Evolutionary conservation across 331 rosid species (phyloP).

Genomic region (Quercus lobata): DNA sequence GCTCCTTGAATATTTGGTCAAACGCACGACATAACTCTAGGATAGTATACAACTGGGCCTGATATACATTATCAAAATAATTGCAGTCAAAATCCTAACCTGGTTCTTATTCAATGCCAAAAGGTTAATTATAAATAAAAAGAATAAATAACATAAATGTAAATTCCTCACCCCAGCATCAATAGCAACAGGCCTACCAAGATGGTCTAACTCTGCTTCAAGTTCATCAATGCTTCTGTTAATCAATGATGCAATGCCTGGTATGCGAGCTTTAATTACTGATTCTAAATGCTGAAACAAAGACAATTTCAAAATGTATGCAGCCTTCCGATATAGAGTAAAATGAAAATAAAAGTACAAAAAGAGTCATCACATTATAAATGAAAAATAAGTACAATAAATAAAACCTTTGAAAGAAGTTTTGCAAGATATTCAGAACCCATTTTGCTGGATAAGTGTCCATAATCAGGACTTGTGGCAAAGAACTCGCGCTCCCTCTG

Average conservation of each 20-base stretch:
- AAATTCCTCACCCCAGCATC: constrained; percentile 53
- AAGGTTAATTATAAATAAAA: neutral
- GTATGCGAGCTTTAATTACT: constrained; percentile 51
- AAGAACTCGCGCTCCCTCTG: constrained; percentile 53
- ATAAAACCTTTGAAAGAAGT: constrained; percentile 56
- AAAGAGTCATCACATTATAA: neutral
- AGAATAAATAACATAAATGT: neutral
- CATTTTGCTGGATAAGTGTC: constrained; percentile 52
- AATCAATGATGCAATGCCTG: constrained; percentile 47
- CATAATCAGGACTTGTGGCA: constrained; percentile 42
- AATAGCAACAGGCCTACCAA: constrained; percentile 55
- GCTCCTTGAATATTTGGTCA: constrained; percentile 73
- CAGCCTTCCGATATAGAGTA: neutral
- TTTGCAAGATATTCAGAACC: constrained; percentile 69
- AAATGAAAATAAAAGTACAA: neutral
- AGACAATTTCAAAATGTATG: constrained; percentile 8
- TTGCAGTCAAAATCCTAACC: neutral
- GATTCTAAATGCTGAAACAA: constrained; percentile 65
- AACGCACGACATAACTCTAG: constrained; percentile 76
- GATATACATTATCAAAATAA: constrained; percentile 9
- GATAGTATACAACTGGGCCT: constrained; percentile 49
- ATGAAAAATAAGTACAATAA: neutral
- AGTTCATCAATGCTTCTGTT: constrained; percentile 49
- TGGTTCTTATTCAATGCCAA: neutral
- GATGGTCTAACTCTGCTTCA: constrained; percentile 46